Evolutionary conservation across 2,329 filamentous ascomycete genomes (phyloP).

Genomic region (Sarocladium kiliense): DNA sequence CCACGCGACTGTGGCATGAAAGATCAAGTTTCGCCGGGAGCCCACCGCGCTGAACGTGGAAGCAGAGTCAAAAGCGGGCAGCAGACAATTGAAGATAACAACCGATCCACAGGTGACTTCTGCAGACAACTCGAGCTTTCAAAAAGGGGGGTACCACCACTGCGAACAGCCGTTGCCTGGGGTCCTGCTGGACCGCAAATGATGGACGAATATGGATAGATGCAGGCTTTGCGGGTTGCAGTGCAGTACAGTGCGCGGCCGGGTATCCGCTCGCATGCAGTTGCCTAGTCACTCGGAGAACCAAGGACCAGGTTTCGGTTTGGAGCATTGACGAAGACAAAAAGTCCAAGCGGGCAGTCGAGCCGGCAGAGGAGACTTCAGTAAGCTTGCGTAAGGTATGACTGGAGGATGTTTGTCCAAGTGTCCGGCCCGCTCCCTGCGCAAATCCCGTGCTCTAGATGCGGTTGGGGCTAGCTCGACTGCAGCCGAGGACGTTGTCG

Average conservation of each 20-base stretch:
- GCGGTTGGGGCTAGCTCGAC: neutral
- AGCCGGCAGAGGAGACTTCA: neutral
- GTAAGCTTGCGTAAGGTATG: neutral
- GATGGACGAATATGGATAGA: neutral
- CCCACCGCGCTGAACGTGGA: neutral
- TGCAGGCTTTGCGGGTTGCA: conserved; percentile 7
- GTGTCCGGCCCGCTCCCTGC: conserved; percentile 6
- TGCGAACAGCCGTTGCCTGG: neutral
- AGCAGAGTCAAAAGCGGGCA: neutral
- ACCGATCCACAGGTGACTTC: neutral
- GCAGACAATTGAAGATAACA: neutral
- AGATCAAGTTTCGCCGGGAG: neutral
- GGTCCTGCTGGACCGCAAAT: neutral
- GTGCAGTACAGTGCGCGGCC: conserved; percentile 3
- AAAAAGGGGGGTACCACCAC: conserved; percentile 3
- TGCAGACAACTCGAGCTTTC: neutral
- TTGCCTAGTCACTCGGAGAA: conserved; percentile 3
- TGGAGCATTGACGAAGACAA: neutral
- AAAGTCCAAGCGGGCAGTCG: neutral
- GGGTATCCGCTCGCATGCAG: conserved; percentile 9
- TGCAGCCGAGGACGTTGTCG: neutral
- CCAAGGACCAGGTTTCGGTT: conserved; percentile 8
- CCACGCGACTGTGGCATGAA: neutral
- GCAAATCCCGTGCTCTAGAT: conserved; percentile 5
- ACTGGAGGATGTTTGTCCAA: neutral